These are phyloP conservation scores for Lasiodiplodia sp. DNA, from an alignment of 2,329 filamentous ascomycete genomes.

Conservation along the genomic window DNA sequence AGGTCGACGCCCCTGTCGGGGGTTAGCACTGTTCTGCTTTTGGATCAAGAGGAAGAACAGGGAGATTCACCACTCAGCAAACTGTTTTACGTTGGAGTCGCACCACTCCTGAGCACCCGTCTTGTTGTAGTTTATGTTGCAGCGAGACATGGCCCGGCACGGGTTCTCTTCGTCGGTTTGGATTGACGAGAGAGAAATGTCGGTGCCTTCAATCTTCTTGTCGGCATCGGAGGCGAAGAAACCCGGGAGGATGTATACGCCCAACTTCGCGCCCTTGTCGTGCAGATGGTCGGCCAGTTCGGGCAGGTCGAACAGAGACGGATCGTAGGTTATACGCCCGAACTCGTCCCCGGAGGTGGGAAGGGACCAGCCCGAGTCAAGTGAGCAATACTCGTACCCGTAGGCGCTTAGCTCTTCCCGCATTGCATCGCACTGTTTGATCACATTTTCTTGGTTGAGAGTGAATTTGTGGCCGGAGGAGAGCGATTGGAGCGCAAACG, in stretches of 20 bases:
- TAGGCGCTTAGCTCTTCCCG: slow-evolving; percentile 28
- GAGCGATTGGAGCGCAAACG: slow-evolving; percentile 37
- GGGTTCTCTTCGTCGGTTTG: slow-evolving; percentile 32
- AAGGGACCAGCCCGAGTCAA: slow-evolving; percentile 41
- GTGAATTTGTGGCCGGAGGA: slow-evolving; percentile 31
- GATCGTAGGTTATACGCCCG: slow-evolving; percentile 38
- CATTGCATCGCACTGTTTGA: slow-evolving; percentile 35
- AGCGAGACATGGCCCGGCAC: slow-evolving; percentile 27
- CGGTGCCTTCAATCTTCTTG: slow-evolving; percentile 38
- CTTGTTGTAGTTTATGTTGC: slow-evolving; percentile 38
- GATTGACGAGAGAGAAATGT: slow-evolving; percentile 35
- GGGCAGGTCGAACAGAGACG: slow-evolving; percentile 36
- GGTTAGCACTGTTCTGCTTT: neutral
- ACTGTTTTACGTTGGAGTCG: slow-evolving; percentile 38
- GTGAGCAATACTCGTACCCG: slow-evolving; percentile 38
- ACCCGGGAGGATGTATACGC: slow-evolving; percentile 40
- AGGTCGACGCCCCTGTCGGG: slow-evolving; percentile 35
- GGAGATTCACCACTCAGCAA: slow-evolving; percentile 35
- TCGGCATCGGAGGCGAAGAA: slow-evolving; percentile 35
- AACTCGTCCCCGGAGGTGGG: slow-evolving; percentile 35
- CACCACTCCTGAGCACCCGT: slow-evolving; percentile 39
- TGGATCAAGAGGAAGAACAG: neutral
- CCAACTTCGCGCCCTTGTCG: slow-evolving; percentile 35
- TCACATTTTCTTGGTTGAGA: slow-evolving; percentile 34
- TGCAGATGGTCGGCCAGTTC: slow-evolving; percentile 37